A percentile compares a stretch with the other conserved stretches of the same genome.
Conservation (phyloP, 805 yeast genomes). For the Tetrapisispora namnaoensis region DNA sequence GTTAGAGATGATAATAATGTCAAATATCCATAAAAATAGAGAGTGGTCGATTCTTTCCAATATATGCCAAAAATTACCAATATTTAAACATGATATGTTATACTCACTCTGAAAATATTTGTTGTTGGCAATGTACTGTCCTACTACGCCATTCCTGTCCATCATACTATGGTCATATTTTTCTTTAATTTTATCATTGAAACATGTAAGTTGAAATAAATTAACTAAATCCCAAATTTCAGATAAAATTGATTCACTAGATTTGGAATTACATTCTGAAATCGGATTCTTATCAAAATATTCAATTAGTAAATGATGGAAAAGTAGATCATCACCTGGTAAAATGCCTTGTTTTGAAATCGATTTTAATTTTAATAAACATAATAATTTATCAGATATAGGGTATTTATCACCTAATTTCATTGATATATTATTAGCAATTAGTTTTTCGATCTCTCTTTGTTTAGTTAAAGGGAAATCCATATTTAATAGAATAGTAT, state of each 20-base stretch:
- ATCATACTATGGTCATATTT: constrained; percentile 25
- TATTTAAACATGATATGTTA: constrained; percentile 22
- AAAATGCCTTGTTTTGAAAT: constrained; percentile 30
- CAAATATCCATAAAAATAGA: constrained; percentile 29
- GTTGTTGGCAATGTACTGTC: constrained; percentile 22
- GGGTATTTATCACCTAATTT: constrained; percentile 10
- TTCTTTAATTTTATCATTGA: constrained; percentile 21
- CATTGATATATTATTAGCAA: constrained; percentile 12
- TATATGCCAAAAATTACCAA: constrained; percentile 27
- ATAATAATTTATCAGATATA: constrained; percentile 17
- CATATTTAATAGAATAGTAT: constrained; percentile 23
- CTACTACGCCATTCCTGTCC: constrained; percentile 28
- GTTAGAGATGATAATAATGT: constrained; percentile 26
- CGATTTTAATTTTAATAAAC: constrained; percentile 28
- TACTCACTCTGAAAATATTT: constrained; percentile 28
- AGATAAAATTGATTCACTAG: constrained; percentile 1
- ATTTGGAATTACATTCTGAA: not conserved
- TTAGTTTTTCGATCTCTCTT: constrained; percentile 20
- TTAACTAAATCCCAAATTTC: constrained; percentile 28
- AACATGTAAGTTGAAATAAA: constrained; percentile 26
- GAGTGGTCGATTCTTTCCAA: constrained; percentile 26
- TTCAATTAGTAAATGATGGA: constrained; percentile 25
- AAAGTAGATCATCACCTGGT: constrained; percentile 29
- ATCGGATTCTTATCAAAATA: constrained; percentile 9
- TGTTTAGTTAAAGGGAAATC: constrained; percentile 26